Evolutionary conservation across 495 filamentous ascomycete species (phyloP), one percentile per base, ranked within the genome.

Genomic region (Margaritispora aquatica): DNA sequence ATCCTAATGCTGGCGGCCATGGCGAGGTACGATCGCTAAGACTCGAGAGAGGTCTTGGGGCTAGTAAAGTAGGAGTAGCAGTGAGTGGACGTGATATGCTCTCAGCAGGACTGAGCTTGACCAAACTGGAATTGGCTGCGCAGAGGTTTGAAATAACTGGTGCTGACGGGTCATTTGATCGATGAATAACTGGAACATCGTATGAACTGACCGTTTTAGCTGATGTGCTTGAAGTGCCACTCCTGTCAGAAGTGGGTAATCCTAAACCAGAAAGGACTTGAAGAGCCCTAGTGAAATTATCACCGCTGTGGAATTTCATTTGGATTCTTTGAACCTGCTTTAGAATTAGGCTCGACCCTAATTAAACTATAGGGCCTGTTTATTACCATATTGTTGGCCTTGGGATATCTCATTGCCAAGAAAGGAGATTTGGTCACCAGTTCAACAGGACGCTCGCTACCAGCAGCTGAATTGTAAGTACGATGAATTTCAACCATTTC

Each of bases 251-350:
- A 23, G 73, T 64, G 17, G 60, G 66, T 21, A 74, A 68, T 4
- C 70, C 71, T 17, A 73, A 61, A 29, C 53, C 26, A 23, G 63
- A 66, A 8, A 80, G 58, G 13, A 69, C 54, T 3, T 66, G 55
- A 38, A 66, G 26, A 10, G 56, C 73, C 17, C 50, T 65, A 8
- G 68, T 59, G 58, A 70, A 80, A 46, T 75, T 73, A 15, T 56
- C 20, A 2, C 69, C 69, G 13, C 61, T 67, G 13, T 59, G 51
- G 57, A 78, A 76, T 54, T 71, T 75, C 1, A 80, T 55, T 59
- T 80, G 77, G 62, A 78, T 65, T n/a, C 77, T 68, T 34, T 69
- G 74, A 36, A 73, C 64, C 77, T 79, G 38, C 8, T 26, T 19
- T 8, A 7, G n/a, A 52, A 47, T 36, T 47, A 26, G 19, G 8